phyloP scores from a whole-genome alignment of 148 eudicot species.

The Rhododendron molle region DNA sequence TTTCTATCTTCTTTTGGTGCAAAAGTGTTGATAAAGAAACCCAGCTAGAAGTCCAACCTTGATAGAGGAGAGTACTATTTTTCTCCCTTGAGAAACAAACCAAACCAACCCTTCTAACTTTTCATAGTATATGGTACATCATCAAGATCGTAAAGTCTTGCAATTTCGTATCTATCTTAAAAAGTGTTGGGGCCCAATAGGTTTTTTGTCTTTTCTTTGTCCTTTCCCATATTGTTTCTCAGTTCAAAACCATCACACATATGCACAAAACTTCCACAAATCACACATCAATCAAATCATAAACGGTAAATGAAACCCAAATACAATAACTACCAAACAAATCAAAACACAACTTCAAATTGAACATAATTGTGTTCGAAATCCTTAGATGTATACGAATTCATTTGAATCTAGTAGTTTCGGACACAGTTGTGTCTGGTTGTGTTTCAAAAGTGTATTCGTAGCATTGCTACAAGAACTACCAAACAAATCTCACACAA shows the following conservation, averaged over 20 bases:
- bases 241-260: neutral
- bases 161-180: neutral
- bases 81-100: slow-evolving; percentile 2
- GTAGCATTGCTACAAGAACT: too few relatives aligned
- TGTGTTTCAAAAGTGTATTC: too few relatives aligned
- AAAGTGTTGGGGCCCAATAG: neutral
- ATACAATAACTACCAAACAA: slow-evolving; percentile 2
- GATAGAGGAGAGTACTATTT: neutral
- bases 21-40: neutral
- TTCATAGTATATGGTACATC: neutral
- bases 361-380: too few relatives aligned
- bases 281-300: neutral
- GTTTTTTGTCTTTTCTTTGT: neutral
- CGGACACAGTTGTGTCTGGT: too few relatives aligned
- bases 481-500: neutral
- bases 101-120: neutral
- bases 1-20: slow-evolving; percentile 8
- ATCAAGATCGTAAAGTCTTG: neutral
- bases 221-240: neutral
- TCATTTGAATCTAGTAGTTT: too few relatives aligned
- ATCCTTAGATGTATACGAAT: too few relatives aligned
- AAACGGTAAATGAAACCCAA: neutral
- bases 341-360: too few relatives aligned
- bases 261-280: neutral
- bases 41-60: slow-evolving; percentile 6